Percentiles rank a stretch among this genome's conserved stretches.
Evolutionary conservation across 23 red algal genomes (phyloP).

Genomic region (Gracilaria caudata): DNA sequence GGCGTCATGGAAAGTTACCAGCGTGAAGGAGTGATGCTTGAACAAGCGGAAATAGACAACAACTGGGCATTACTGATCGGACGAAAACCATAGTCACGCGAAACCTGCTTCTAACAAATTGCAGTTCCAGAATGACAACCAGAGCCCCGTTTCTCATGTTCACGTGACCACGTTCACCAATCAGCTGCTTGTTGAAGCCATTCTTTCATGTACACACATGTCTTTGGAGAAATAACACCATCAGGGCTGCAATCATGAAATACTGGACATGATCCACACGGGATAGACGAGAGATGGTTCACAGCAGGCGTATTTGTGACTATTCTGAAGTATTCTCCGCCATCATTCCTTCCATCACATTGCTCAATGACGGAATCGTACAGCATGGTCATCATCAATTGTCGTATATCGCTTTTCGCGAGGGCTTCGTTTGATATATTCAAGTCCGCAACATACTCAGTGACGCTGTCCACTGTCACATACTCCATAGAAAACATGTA

Average conservation of each 20-base stretch:
- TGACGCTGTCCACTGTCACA: slow-evolving; percentile 51
- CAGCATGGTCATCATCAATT: slow-evolving; percentile 59
- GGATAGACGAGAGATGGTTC: slow-evolving; percentile 46
- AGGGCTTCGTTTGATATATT: slow-evolving; percentile 63
- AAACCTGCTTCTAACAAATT: neutral
- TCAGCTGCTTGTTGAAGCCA: slow-evolving; percentile 48
- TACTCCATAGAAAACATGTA: slow-evolving; percentile 37
- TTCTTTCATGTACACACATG: slow-evolving; percentile 57
- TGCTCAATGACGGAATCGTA: slow-evolving; percentile 59
- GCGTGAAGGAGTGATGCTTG: slow-evolving; percentile 34
- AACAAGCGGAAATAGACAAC: slow-evolving; percentile 51
- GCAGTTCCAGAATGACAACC: no score
- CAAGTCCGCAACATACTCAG: slow-evolving; percentile 46
- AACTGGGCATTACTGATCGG: slow-evolving; percentile 80
- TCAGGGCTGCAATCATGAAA: slow-evolving; percentile 58
- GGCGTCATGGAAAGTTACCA: slow-evolving; percentile 60
- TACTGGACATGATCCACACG: slow-evolving; percentile 56
- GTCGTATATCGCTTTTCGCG: slow-evolving; percentile 37
- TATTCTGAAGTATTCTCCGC: slow-evolving; percentile 37
- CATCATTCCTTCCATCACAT: slow-evolving; percentile 51
- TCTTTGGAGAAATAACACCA: slow-evolving; percentile 70
- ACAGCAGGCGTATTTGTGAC: slow-evolving; percentile 36
- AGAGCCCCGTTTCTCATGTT: neutral
- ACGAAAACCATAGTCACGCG: neutral
- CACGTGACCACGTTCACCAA: slow-evolving; percentile 4